Evolutionary conservation across 345 rosid genomes (phyloP).

Genomic region (Salix dunnii): DNA sequence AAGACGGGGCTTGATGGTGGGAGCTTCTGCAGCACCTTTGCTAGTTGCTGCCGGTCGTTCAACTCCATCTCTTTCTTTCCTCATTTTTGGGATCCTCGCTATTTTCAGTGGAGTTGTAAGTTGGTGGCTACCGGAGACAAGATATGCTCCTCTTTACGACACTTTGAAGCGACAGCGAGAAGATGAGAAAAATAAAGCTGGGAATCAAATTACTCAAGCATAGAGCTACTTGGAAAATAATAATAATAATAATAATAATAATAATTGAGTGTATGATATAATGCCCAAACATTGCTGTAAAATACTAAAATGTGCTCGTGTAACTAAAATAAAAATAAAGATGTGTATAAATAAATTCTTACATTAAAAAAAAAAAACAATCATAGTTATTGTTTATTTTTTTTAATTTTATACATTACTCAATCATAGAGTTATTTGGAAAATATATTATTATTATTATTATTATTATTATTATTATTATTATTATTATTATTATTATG

Average conservation of each 20-base stretch:
- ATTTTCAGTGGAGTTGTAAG: slow-evolving; percentile 54
- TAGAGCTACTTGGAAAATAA: slow-evolving; percentile 6
- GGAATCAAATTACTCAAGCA: slow-evolving; percentile 2
- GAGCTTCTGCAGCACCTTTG: slow-evolving; percentile 67
- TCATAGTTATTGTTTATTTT: no score
- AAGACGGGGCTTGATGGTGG: slow-evolving; percentile 64
- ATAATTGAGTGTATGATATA: no score
- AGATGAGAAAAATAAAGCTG: slow-evolving; percentile 27
- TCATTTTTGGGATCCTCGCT: slow-evolving; percentile 47
- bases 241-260: no score
- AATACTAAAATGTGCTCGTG: background rate
- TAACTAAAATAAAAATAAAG: no score
- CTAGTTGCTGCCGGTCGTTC: slow-evolving; percentile 55
- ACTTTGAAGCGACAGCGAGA: slow-evolving; percentile 53
- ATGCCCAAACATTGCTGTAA: no score
- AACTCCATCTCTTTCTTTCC: slow-evolving; percentile 51
- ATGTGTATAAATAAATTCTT: no score
- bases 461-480: no score
- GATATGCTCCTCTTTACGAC: slow-evolving; percentile 60
- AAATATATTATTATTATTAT: no score
- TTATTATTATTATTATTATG: no score
- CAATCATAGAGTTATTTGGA: no score
- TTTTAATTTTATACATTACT: no score
- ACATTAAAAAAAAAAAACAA: no score
- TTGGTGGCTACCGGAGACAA: slow-evolving; percentile 59